These are phyloP conservation scores for Magnusiomyces clavatus DNA, from an alignment of 1,139 yeast genomes.

Conservation along the genomic window DNA sequence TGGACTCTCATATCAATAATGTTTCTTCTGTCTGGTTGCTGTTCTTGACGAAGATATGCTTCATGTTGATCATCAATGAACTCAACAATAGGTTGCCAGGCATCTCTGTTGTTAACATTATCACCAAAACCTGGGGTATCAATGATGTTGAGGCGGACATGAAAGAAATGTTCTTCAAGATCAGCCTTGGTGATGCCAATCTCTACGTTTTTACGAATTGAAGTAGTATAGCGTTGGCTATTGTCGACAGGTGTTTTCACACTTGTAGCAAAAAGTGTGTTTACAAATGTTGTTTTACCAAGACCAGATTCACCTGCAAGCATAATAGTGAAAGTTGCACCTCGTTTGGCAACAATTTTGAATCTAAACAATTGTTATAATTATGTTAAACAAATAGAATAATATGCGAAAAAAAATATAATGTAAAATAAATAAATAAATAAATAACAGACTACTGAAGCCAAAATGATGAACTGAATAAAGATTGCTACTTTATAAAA, in stretches of 20 bases:
- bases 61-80: slow-evolving; percentile 97
- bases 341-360: slow-evolving; percentile 81
- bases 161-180: slow-evolving; percentile 87
- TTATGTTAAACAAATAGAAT: slow-evolving; percentile 1
- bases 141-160: slow-evolving; percentile 73
- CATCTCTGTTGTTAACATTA: slow-evolving; percentile 83
- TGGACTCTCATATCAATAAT: slow-evolving; percentile 77
- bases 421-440: too few relatives aligned
- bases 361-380: slow-evolving; percentile 42
- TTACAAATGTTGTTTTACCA: slow-evolving; percentile 83
- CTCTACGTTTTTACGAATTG: slow-evolving; percentile 82
- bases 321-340: slow-evolving; percentile 88
- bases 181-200: slow-evolving; percentile 85
- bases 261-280: slow-evolving; percentile 63
- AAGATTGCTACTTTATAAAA: too few relatives aligned
- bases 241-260: slow-evolving; percentile 60
- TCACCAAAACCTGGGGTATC: slow-evolving; percentile 99
- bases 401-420: neutral
- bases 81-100: slow-evolving; percentile 92
- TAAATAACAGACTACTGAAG: too few relatives aligned
- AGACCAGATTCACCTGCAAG: slow-evolving; percentile 94
- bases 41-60: slow-evolving; percentile 89
- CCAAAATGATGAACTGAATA: neutral
- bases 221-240: slow-evolving; percentile 58
- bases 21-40: slow-evolving; percentile 71